phyloP scores from a whole-genome alignment of 2,329 filamentous ascomycete genomes.

The Gliomastix tumulicola region DNA sequence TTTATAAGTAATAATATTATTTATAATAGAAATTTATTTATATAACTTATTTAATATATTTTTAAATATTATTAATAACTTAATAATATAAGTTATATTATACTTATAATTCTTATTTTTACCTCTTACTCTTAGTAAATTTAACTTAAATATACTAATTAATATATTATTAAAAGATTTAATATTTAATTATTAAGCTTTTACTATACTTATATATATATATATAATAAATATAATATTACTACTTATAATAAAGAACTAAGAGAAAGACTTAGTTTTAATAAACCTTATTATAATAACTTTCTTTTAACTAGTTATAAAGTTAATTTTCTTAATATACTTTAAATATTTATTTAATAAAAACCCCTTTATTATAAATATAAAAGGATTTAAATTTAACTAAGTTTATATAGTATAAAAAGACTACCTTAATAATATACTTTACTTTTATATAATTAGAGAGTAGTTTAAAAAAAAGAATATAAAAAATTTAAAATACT shows the following conservation, averaged over 20 bases:
- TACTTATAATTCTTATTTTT: background rate
- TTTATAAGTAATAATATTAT: conserved; percentile 1
- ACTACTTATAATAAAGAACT: too few relatives aligned
- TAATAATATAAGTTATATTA: background rate
- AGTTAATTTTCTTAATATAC: background rate
- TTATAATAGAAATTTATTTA: too few relatives aligned
- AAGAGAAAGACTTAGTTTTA: too few relatives aligned
- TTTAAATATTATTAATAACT: background rate
- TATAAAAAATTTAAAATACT: background rate
- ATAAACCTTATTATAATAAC: too few relatives aligned
- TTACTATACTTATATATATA: too few relatives aligned
- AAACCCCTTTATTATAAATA: background rate
- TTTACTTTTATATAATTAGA: background rate
- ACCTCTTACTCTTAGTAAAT: background rate
- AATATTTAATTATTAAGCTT: too few relatives aligned
- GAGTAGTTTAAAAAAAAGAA: background rate
- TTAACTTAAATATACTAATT: background rate
- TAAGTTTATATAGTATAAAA: background rate
- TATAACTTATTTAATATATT: background rate
- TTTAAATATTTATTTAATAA: background rate
- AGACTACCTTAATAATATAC: background rate
- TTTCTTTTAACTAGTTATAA: background rate
- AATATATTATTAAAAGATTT: background rate
- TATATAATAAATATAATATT: conserved; percentile 1
- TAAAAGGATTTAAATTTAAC: background rate